Conservation (phyloP, 2,329 filamentous ascomycete genomes). For the Trichoderma sp. region DNA sequence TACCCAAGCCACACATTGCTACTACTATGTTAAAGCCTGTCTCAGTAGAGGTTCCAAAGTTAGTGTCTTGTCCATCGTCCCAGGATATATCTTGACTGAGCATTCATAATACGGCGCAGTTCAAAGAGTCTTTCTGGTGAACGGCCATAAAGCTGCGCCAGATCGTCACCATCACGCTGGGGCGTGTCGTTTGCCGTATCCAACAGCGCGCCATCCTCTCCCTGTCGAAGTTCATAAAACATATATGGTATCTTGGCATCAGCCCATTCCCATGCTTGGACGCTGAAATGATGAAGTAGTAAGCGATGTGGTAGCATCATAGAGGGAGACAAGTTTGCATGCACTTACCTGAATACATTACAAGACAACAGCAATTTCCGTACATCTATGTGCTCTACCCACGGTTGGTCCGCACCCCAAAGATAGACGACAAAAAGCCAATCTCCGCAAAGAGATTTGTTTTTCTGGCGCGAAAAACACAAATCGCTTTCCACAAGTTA, state of each 20-base stretch:
- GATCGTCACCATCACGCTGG: neutral
- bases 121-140: neutral
- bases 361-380: neutral
- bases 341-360: neutral
- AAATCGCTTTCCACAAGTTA: neutral
- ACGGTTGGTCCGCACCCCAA: neutral
- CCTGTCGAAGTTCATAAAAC: slow-evolving; percentile 1
- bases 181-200: neutral
- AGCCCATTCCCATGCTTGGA: slow-evolving; percentile 1
- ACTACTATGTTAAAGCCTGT: no score
- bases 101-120: neutral
- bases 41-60: no score
- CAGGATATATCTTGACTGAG: neutral
- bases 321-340: neutral
- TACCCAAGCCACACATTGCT: no score
- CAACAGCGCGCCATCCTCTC: neutral
- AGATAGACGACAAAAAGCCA: slow-evolving; percentile 13
- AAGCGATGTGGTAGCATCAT: no score
- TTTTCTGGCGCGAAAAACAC: neutral
- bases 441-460: neutral
- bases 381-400: neutral
- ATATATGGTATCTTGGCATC: slow-evolving; percentile 5
- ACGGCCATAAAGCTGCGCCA: neutral
- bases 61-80: no score
- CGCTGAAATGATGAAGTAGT: no score